Evolutionary conservation across 495 filamentous ascomycete genomes (phyloP).

Genomic region (Neurospora sp.): DNA sequence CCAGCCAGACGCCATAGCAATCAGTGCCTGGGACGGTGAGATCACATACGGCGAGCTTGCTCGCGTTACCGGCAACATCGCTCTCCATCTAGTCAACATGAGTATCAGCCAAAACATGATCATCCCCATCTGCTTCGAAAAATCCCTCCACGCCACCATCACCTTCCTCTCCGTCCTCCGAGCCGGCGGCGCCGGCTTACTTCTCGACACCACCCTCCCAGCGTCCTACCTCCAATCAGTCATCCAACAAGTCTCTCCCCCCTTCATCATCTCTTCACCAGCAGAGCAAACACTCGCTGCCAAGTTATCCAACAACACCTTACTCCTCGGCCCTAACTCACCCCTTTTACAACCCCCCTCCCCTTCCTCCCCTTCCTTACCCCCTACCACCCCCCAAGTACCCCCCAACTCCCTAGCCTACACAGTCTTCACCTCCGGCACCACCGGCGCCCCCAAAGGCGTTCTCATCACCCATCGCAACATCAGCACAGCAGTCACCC

Average conservation of each 20-base stretch:
- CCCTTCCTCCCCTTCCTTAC: neutral
- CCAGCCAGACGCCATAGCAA: slow-evolving; percentile 15
- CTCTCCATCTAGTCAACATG: slow-evolving; percentile 26
- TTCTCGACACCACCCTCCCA: slow-evolving; percentile 47
- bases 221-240: slow-evolving; percentile 31
- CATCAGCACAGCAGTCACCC: slow-evolving; percentile 26
- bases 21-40: slow-evolving; percentile 47
- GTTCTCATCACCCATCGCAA: slow-evolving; percentile 38
- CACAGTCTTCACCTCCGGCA: slow-evolving; percentile 48
- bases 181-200: slow-evolving; percentile 45
- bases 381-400: slow-evolving; percentile 3
- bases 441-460: slow-evolving; percentile 32
- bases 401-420: slow-evolving; percentile 31
- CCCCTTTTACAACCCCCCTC: neutral
- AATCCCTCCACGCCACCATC: slow-evolving; percentile 38
- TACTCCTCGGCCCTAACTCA: slow-evolving; percentile 4
- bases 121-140: slow-evolving; percentile 47
- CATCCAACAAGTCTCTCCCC: slow-evolving; percentile 11
- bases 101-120: slow-evolving; percentile 35
- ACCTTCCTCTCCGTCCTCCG: slow-evolving; percentile 41
- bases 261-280: slow-evolving; percentile 40
- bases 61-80: slow-evolving; percentile 21
- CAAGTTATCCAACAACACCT: neutral
- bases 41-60: slow-evolving; percentile 48
- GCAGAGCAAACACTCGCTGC: slow-evolving; percentile 20